Percentiles rank a stretch among this genome's conserved stretches.
phyloP scores from a whole-genome alignment of 2,329 filamentous ascomycete genomes.

The Pseudogymnoascus sp. region DNA sequence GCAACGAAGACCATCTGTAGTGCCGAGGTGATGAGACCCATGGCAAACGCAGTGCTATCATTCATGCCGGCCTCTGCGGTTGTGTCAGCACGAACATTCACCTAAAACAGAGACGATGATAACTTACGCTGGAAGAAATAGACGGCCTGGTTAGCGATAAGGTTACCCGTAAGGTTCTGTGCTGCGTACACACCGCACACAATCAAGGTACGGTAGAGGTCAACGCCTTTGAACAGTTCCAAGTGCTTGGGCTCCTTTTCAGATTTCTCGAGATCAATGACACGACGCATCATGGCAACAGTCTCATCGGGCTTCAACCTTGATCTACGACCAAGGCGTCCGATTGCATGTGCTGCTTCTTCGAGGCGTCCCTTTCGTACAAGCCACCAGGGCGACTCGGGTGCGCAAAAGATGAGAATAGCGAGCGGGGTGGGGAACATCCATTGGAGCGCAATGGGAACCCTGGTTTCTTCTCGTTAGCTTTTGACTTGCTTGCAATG shows the following conservation, averaged over 20 bases:
- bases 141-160: slow-evolving; percentile 55
- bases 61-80: slow-evolving; percentile 50
- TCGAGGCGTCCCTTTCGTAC: slow-evolving; percentile 35
- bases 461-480: slow-evolving; percentile 27
- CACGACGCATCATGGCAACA: slow-evolving; percentile 52
- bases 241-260: slow-evolving; percentile 34
- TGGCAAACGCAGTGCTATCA: slow-evolving; percentile 47
- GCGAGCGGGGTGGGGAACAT: slow-evolving; percentile 44
- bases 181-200: slow-evolving; percentile 49
- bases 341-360: slow-evolving; percentile 36
- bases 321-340: slow-evolving; percentile 38
- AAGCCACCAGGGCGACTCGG: slow-evolving; percentile 42
- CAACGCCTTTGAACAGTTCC: slow-evolving; percentile 48
- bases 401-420: slow-evolving; percentile 37
- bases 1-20: slow-evolving; percentile 56
- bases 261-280: slow-evolving; percentile 44
- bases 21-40: slow-evolving; percentile 56
- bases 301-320: slow-evolving; percentile 34
- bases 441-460: slow-evolving; percentile 45
- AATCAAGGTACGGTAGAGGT: slow-evolving; percentile 46
- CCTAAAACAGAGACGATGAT: neutral
- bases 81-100: neutral
- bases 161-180: slow-evolving; percentile 54
- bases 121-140: slow-evolving; percentile 45
- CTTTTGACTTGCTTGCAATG: slow-evolving; percentile 12